phyloP scores from a whole-genome alignment of 176 grass and related monocot genomes.

The Phragmites australis region DNA sequence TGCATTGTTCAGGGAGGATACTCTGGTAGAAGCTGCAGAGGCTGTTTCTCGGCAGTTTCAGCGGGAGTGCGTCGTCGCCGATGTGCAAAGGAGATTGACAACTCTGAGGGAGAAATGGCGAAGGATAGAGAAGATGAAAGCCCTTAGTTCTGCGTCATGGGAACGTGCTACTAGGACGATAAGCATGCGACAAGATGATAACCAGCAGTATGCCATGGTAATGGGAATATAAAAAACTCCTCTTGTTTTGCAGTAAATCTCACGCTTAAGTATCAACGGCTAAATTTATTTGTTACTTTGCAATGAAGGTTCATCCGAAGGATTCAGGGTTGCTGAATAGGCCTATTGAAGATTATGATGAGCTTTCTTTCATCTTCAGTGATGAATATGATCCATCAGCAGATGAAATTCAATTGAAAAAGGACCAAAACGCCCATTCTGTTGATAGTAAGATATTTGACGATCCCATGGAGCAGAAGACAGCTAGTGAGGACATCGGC shows the following conservation, averaged over 20 bases:
- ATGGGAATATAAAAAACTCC: not conserved
- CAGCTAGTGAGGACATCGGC: slow-evolving; percentile 8
- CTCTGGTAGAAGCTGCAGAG: slow-evolving; percentile 4
- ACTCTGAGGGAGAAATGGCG: slow-evolving; percentile 18
- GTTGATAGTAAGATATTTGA: not conserved
- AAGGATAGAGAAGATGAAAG: slow-evolving; percentile 26
- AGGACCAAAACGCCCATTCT: not conserved
- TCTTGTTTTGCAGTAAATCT: not conserved
- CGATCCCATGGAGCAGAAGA: not conserved
- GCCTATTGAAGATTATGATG: slow-evolving; percentile 24
- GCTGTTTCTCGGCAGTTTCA: slow-evolving; percentile 19
- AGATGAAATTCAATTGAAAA: not conserved
- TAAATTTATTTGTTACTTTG: slow-evolving; percentile 3
- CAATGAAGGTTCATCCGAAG: slow-evolving; percentile 3
- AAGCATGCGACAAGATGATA: not conserved
- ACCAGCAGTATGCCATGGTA: not conserved
- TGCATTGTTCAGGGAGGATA: not conserved
- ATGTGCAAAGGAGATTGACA: not conserved
- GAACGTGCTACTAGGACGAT: slow-evolving; percentile 35
- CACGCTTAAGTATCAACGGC: not conserved
- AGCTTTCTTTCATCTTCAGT: slow-evolving; percentile 10
- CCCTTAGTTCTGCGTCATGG: slow-evolving; percentile 1
- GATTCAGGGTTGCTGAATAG: slow-evolving; percentile 24
- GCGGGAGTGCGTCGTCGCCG: not conserved
- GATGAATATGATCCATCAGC: slow-evolving; percentile 5